These are phyloP conservation scores for Pythium periplocum DNA, from an alignment of 352 stramenopile species.

Conservation along the genomic window DNA sequence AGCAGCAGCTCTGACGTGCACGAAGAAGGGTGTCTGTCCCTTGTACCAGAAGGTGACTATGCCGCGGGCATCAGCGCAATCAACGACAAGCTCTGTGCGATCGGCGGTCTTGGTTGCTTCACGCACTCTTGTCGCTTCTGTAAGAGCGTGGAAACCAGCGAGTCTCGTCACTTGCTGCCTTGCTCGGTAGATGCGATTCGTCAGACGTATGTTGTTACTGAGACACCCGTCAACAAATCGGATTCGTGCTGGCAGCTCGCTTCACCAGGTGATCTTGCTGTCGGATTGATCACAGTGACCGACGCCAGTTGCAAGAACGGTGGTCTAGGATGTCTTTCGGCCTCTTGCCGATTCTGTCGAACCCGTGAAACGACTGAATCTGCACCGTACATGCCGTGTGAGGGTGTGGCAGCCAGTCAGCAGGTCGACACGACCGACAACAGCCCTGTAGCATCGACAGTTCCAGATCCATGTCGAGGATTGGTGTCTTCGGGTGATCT, in stretches of 20 bases:
- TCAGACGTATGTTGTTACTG: neutral
- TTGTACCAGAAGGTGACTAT: constrained; percentile 3
- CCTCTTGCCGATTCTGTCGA: constrained; percentile 15
- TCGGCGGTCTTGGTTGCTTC: constrained; percentile 24
- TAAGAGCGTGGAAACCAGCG: constrained; percentile 17
- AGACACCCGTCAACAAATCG: neutral
- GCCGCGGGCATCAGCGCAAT: constrained; percentile 11
- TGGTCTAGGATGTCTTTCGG: constrained; percentile 15
- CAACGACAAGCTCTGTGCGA: constrained; percentile 4
- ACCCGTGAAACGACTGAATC: neutral
- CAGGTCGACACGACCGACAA: neutral
- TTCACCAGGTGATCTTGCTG: constrained; percentile 8
- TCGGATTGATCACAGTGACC: constrained; percentile 2
- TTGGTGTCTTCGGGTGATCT: constrained; percentile 16
- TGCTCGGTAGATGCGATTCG: constrained; percentile 3
- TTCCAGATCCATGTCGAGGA: constrained; percentile 2
- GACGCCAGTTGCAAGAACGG: constrained; percentile 9
- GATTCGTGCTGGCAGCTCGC: constrained; percentile 12
- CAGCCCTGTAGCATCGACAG: neutral
- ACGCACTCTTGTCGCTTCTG: constrained; percentile 25
- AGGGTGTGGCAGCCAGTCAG: neutral
- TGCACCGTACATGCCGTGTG: constrained; percentile 14
- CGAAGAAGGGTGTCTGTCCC: neutral
- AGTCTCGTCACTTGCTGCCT: constrained; percentile 10
- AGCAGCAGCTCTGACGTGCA: no score